phyloP scores from a whole-genome alignment of 345 rosid genomes.

The Raphanus sativus region DNA sequence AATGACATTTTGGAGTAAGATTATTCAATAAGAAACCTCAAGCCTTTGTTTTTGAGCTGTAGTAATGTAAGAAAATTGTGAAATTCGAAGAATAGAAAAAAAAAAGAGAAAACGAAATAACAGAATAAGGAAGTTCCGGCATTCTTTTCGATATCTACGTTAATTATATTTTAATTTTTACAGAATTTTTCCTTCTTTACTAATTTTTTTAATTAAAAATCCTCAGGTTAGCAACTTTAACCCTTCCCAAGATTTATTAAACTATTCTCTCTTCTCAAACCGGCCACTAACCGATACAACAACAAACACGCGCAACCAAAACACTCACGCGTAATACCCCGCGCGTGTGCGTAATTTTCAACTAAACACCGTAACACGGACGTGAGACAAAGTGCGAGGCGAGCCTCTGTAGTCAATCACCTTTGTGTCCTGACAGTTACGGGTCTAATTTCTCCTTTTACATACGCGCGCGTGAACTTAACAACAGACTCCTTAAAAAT shows the following conservation, averaged over 20 bases:
- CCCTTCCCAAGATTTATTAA: slow-evolving; percentile 32
- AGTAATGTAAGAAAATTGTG: no score
- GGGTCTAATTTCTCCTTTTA: slow-evolving; percentile 46
- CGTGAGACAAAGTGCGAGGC: slow-evolving; percentile 49
- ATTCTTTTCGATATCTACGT: slow-evolving; percentile 32
- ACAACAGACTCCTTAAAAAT: not conserved
- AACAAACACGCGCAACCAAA: slow-evolving; percentile 7
- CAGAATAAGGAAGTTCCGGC: slow-evolving; percentile 30
- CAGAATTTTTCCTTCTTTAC: slow-evolving; percentile 3
- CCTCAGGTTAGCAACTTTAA: slow-evolving; percentile 29
- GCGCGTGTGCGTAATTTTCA: slow-evolving; percentile 9
- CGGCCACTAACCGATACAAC: slow-evolving; percentile 14
- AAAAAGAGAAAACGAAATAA: slow-evolving; percentile 6
- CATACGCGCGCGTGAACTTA: slow-evolving; percentile 47
- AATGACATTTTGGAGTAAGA: no score
- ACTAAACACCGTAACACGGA: slow-evolving; percentile 3
- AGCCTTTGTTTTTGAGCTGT: no score
- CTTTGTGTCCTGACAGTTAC: slow-evolving; percentile 35
- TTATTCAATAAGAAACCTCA: no score
- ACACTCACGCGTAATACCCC: slow-evolving; percentile 11
- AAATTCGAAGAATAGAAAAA: not conserved
- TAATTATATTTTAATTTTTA: not conserved
- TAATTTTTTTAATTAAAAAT: not conserved
- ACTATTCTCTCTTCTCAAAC: slow-evolving; percentile 16
- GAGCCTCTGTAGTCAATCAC: slow-evolving; percentile 44